Conservation (phyloP, 768 basidiomycete species). For the Clavaria fumosa region DNA sequence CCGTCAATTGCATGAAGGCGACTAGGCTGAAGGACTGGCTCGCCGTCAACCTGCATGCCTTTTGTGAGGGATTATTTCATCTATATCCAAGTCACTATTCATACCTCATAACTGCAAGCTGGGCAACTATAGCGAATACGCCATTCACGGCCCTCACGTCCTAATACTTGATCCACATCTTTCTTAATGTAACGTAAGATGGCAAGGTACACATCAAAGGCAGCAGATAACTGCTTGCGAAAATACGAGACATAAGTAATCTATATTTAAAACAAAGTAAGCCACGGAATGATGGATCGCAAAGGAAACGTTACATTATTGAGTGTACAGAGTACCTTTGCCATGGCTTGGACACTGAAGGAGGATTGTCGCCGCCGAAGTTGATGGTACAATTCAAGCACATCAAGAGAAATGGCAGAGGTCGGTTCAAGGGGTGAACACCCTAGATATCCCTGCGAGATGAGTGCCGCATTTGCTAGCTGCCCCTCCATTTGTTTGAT, state of each 20-base stretch:
- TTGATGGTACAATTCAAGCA: constrained; percentile 6
- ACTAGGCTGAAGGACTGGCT: constrained; percentile 14
- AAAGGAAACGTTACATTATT: constrained; percentile 10
- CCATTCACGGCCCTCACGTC: constrained; percentile 18
- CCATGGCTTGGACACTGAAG: constrained; percentile 15
- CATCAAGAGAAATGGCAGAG: background rate
- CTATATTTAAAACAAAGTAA: constrained; percentile 10
- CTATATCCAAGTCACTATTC: background rate
- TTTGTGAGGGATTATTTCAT: background rate
- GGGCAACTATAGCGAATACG: constrained; percentile 20
- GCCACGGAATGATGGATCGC: constrained; percentile 1
- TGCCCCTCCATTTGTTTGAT: background rate
- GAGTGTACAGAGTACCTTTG: constrained; percentile 14
- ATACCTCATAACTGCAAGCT: constrained; percentile 22
- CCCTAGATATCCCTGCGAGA: background rate
- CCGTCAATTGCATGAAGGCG: constrained; percentile 18
- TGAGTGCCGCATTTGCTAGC: background rate
- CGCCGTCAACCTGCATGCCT: constrained; percentile 17
- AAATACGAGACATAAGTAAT: constrained; percentile 13
- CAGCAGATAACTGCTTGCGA: constrained; percentile 15
- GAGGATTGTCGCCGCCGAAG: constrained; percentile 9
- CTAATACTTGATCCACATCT: constrained; percentile 13
- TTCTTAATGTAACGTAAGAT: constrained; percentile 12
- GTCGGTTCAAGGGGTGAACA: background rate
- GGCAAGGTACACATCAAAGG: constrained; percentile 23